Conservation (phyloP, 192 early-diverging fungal genomes). For the Glomus cerebriforme region DNA sequence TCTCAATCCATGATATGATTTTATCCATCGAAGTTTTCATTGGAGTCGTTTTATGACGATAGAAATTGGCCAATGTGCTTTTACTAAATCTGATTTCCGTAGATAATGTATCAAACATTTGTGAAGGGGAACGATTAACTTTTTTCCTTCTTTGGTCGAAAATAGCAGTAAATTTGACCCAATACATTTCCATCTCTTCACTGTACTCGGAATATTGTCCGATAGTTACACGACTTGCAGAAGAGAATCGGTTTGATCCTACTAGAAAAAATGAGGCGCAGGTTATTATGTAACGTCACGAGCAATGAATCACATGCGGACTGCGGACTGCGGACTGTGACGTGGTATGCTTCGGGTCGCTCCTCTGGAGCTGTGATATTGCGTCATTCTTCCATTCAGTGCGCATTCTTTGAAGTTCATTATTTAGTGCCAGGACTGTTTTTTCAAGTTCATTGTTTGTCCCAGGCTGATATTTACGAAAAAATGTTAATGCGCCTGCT, state of each 20-base stretch:
- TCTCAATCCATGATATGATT: no score
- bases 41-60: no score
- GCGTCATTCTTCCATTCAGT: neutral
- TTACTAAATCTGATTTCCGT: no score
- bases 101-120: no score
- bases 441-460: neutral
- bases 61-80: no score
- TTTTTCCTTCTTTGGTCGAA: neutral
- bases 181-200: neutral
- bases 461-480: neutral
- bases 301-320: neutral
- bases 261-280: neutral
- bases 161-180: neutral
- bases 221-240: neutral
- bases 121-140: no score
- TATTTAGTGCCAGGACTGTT: neutral
- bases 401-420: neutral
- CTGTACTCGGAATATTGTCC: constrained; percentile 6
- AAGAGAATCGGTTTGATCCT: constrained; percentile 1
- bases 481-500: neutral
- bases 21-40: no score
- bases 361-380: neutral
- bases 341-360: no score
- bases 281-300: neutral
- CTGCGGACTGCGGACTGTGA: neutral